These are phyloP conservation scores for Calonectria montana DNA, from an alignment of 2,329 filamentous ascomycete species.

Conservation along the genomic window DNA sequence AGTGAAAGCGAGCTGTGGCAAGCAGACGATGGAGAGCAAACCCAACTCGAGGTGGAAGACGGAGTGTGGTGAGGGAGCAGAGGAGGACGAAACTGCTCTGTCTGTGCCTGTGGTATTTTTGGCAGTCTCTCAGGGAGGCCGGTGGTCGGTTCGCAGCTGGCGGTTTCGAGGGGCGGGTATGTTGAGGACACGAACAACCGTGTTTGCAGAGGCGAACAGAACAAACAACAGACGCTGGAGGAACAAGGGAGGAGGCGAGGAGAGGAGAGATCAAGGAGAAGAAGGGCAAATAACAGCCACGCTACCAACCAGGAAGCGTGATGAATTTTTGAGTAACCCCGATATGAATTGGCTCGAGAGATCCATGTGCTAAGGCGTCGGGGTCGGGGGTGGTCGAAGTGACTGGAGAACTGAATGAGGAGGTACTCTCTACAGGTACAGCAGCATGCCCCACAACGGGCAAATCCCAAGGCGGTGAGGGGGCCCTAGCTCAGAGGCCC, in stretches of 20 bases:
- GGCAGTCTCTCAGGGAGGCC: neutral
- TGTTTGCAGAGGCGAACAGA: neutral
- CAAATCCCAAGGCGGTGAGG: constrained; percentile 42
- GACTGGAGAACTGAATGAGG: constrained; percentile 26
- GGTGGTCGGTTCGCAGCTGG: neutral
- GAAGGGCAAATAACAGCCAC: constrained; percentile 21
- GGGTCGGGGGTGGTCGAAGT: constrained; percentile 26
- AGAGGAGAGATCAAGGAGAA: constrained; percentile 13
- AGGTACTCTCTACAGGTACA: constrained; percentile 26
- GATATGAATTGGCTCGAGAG: constrained; percentile 38
- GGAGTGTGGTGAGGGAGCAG: neutral
- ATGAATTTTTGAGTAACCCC: constrained; percentile 38
- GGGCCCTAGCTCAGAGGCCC: constrained; percentile 10
- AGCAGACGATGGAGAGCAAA: neutral
- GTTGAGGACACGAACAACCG: neutral
- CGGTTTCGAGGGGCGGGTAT: constrained; percentile 4
- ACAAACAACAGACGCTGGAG: neutral
- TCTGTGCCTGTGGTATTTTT: neutral
- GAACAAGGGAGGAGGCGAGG: neutral
- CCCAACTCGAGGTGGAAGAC: neutral
- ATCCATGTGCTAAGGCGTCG: constrained; percentile 34
- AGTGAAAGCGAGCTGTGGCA: neutral
- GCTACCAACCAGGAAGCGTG: constrained; percentile 27
- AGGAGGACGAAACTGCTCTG: neutral
- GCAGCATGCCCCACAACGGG: constrained; percentile 37